Evolutionary conservation across 192 early-diverging fungal genomes (phyloP), one percentile per base, ranked within the genome.

Genomic region (Podila epigama): DNA sequence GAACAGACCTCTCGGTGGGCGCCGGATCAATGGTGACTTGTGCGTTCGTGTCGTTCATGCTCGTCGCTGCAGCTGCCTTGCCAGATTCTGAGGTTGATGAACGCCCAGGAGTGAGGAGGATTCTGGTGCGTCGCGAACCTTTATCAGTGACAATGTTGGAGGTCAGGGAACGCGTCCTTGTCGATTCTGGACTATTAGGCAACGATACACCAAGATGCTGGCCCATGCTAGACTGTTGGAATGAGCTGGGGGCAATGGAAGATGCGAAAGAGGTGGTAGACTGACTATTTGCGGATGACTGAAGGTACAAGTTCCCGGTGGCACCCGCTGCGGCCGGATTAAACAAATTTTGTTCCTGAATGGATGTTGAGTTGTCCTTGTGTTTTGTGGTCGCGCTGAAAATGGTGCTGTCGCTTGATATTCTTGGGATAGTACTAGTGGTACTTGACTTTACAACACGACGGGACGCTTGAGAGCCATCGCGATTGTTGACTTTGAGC

Each of bases 51-150:
- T 69, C 72, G n/a, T 63, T 80, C 42, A 81, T 85, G 56, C 82
- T 83, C 2, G 81, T 85, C 5, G 79, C 84, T 41, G 84, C 75
- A 5, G 65, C 70, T 34, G 84, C 84, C 59, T 85, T 85, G 0
- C 73, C 66, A 42, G 66, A 32, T 28, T 77, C 73, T 4, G 73
- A 77, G 35, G 41, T 60, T 8, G 66, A 55, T 37, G 81, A 71
- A 11, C 69, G 73, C 55, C 79, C 80, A 36, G 78, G 69, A 18
- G 68, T 79, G 1, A 80, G 62, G 5, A 69, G 28, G 20, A 73
- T 82, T 2, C 77, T 66, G 9, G 75, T 71, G 13, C 67, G 71
- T 33, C 58, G 68, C 3, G 82, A 79, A 37, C 71, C 75, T 12
- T 80, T 85, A 18, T 81, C 81, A 36, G 78, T 66, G 13, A 63